Base-by-base conservation (phyloP, 768 basidiomycete species). In the Boletus fagicola region DNA sequence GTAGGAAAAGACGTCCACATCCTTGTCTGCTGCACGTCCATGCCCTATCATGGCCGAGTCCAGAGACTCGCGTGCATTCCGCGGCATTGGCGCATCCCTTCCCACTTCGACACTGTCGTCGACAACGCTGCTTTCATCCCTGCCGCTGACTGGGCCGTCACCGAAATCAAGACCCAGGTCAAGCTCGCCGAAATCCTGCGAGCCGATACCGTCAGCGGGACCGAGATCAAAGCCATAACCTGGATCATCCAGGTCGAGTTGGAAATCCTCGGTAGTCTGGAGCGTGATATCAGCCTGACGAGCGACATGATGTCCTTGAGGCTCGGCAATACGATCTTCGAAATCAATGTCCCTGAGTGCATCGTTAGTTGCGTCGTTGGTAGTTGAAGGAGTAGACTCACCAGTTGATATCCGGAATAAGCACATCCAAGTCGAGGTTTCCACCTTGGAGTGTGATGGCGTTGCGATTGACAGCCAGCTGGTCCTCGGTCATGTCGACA, bases 401-500 rank as follows among this genome's bases (percentile, higher is more conserved):
- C 92, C 91, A 93, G 65, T 92, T 86, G 44, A 89, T 79, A 63
- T 93, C 90, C 4, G 90, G 89, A 20, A 92, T 76, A 10, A 91
- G 76, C 22, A 92, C 78, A 62, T 94, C 91, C 35, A 94, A 78
- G 65, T 94, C 92, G 38, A 94, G 77, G 51, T 84, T 85, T 50
- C 83, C 85, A 1, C 83, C 82, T 67, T 90, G 86, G 35, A 95
- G 80, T 1, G 94, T 96, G 73, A 98, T 96, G 30, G 94, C 84
- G 59, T 90, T 92, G 67, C 87, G 86, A 70, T 87, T 88, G 38
- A 92, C 93, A 0, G 84, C 84, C 1, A 95, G 81, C 72, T 96
- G 92, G 59, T 97, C 95, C 61, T 96, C 94, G 6, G 94, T 93
- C 83, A 98, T 84, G 74, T 99, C 97, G 38, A 98, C 97, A 10